These are phyloP conservation scores for Solanum piurae DNA, from an alignment of 257 asterid genomes.

Conservation along the genomic window DNA sequence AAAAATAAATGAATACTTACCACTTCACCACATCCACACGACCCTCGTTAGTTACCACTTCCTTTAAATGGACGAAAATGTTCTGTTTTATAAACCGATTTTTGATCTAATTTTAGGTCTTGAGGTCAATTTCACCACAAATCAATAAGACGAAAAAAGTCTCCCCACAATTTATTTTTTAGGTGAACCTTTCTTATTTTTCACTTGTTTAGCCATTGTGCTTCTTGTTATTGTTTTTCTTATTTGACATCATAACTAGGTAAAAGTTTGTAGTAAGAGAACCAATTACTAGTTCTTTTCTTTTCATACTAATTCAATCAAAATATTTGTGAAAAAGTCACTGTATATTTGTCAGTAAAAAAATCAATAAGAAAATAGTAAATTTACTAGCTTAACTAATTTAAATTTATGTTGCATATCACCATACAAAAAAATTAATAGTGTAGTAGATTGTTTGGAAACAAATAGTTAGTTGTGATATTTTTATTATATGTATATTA, in stretches of 20 bases:
- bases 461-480: neutral
- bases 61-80: neutral
- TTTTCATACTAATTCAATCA: neutral
- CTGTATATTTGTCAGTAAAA: neutral
- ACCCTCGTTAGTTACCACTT: neutral
- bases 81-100: neutral
- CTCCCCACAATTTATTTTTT: neutral
- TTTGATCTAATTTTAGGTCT: neutral
- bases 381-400: neutral
- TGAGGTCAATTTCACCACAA: neutral
- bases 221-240: neutral
- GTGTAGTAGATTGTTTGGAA: neutral
- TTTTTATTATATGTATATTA: neutral
- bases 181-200: neutral
- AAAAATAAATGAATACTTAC: no score
- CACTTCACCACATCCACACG: no score
- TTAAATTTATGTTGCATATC: neutral
- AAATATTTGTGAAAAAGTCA: no score
- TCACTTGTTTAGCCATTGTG: neutral
- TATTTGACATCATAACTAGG: neutral
- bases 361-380: no score
- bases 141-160: neutral
- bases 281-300: no score
- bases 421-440: no score
- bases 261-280: neutral